These are phyloP conservation scores for Nemania serpens DNA, from an alignment of 2,329 filamentous ascomycete genomes.

Conservation along the genomic window DNA sequence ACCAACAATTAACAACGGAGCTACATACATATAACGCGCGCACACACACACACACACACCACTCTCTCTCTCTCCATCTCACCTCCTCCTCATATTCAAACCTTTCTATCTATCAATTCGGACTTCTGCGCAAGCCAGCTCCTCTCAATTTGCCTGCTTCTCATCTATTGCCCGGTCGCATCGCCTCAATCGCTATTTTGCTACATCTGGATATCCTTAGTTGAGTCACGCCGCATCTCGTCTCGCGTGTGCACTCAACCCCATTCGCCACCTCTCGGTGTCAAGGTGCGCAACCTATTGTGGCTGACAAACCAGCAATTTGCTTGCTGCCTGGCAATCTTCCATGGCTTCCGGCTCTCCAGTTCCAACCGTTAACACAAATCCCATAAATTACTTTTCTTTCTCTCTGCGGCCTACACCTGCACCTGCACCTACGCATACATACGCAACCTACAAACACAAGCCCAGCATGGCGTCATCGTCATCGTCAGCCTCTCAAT, in stretches of 20 bases:
- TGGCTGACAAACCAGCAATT: constrained; percentile 40
- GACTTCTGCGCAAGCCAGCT: not conserved
- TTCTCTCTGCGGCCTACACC: constrained; percentile 20
- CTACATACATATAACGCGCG: not conserved
- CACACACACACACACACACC: not conserved
- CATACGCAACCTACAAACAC: constrained; percentile 10
- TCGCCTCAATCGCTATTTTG: constrained; percentile 22
- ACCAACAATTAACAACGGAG: constrained; percentile 19
- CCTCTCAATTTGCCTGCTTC: not conserved
- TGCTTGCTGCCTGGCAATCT: constrained; percentile 29
- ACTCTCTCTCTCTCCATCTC: not conserved
- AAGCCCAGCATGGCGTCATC: constrained; percentile 31
- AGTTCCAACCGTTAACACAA: constrained; percentile 17
- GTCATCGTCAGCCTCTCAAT: constrained; percentile 24
- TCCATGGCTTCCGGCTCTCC: constrained; percentile 29
- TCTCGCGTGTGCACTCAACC: constrained; percentile 31
- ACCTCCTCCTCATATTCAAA: not conserved
- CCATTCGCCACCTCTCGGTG: constrained; percentile 34
- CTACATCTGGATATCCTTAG: constrained; percentile 19
- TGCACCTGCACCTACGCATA: not conserved
- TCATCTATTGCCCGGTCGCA: not conserved
- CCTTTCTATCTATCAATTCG: too few species aligned
- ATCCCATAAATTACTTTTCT: constrained; percentile 4
- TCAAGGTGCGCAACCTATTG: constrained; percentile 26
- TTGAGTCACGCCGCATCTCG: constrained; percentile 36